Evolutionary conservation across 1,284 basidiomycete genomes (phyloP), one percentile per base, ranked within the genome.

Genomic region (Apiotrichum laibachii): DNA sequence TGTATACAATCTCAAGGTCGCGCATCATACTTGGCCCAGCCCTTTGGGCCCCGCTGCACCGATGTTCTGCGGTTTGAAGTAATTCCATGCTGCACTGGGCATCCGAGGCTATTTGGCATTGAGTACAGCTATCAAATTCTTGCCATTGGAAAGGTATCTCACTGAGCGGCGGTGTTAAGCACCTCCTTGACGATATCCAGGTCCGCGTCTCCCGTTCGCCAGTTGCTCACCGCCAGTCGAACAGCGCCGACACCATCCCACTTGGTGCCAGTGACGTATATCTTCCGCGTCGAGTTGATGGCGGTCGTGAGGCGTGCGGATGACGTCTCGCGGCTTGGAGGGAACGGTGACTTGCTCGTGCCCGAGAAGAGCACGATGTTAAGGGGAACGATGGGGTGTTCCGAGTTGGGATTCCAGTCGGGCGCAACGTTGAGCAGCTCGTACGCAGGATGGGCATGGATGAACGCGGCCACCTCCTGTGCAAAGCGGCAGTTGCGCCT

Each of bases 321-420:
- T 2, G 49, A 21, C 2, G 19, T 19, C 19, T 50, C 49, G 10
- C 18, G n/a, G 35, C 19, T 18, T 66, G 64, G 18, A 56, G 51
- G 46, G 26, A 71, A 76, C 2, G 60, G 63, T 8, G 72, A 71
- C 2, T 35, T 31, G 1, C 37, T 16, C 4, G 71, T 64, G 0
- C 75, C 75, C 0, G 77, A 67, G 67, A 83, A 83, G 7, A 82
- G 73, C 22, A 83, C 78, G 40, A 82, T 75, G 65, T 82, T 82
- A 47, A 81, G 69, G 1, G 72, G 76, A 13, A 80, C 66, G 15
- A 69, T 73, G 13, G 59, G 61, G 2, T 26, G 39, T 31, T 37
- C 35, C n/a, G 18, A 16, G 18, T 51, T 34, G 13, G 55, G 18
- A 57, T 39, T 33, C 39, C 34, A 43, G 9, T 43, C 43, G 5